Percentiles rank a stretch among this genome's conserved stretches.
Evolutionary conservation across 768 basidiomycete genomes (phyloP).

Genomic region (Tylopilus sp.): DNA sequence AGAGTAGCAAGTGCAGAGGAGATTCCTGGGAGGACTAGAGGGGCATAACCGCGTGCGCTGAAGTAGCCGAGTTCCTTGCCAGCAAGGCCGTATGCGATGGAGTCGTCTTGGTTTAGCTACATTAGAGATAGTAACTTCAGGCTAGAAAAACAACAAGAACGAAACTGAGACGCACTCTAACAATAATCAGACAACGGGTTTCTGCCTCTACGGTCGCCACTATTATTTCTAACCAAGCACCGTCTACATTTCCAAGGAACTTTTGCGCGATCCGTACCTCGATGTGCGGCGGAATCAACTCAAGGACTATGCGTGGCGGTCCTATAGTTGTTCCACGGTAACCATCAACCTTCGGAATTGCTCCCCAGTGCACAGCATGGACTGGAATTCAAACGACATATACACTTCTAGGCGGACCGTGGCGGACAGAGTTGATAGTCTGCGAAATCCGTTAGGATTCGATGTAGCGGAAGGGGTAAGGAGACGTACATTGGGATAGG

Average conservation of each 20-base stretch:
- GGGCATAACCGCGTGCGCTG: conserved; percentile 79
- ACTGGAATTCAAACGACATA: no score
- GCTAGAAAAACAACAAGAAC: background rate
- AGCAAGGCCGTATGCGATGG: conserved; percentile 88
- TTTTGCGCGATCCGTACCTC: conserved; percentile 90
- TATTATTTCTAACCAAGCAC: conserved; percentile 94
- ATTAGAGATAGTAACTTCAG: background rate
- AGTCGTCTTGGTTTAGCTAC: conserved; percentile 96
- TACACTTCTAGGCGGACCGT: no score
- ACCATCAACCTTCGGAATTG: no score
- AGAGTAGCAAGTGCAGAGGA: conserved; percentile 89
- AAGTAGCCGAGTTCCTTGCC: conserved; percentile 96
- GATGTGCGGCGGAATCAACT: conserved; percentile 69
- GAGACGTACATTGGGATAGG: no score
- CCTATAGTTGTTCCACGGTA: no score
- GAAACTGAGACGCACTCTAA: conserved; percentile 55
- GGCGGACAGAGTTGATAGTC: no score
- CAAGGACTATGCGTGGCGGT: no score
- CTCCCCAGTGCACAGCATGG: no score
- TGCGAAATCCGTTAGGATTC: no score
- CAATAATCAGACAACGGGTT: conserved; percentile 73
- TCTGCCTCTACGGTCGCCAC: conserved; percentile 84
- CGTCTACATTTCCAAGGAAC: conserved; percentile 96
- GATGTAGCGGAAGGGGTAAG: no score
- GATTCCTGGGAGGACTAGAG: conserved; percentile 85